Conservation (phyloP, 176 grass and related monocot species). For the Lolium rigidum region DNA sequence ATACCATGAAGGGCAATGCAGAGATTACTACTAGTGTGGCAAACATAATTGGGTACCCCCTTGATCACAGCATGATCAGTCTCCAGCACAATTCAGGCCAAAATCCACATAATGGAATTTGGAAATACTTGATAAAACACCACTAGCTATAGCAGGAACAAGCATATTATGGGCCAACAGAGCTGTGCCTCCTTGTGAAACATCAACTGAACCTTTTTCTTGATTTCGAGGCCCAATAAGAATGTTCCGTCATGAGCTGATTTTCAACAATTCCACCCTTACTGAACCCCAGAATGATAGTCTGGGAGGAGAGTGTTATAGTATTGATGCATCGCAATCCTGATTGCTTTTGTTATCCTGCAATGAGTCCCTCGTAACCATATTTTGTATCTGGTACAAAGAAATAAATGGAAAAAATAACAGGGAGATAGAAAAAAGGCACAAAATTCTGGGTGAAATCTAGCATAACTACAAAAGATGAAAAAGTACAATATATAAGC, state of each 20-base stretch:
- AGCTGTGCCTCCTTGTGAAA: background rate
- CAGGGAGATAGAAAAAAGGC: background rate
- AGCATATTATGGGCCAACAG: slow-evolving; percentile 31
- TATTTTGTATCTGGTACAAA: slow-evolving; percentile 55
- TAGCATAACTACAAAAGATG: background rate
- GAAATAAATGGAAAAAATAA: slow-evolving; percentile 17
- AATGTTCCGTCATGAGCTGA: slow-evolving; percentile 80
- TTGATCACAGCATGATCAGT: slow-evolving; percentile 58
- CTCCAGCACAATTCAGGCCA: slow-evolving; percentile 80
- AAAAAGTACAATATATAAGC: slow-evolving; percentile 7
- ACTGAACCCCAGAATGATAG: slow-evolving; percentile 82
- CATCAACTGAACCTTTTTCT: slow-evolving; percentile 15
- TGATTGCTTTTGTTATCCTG: slow-evolving; percentile 45
- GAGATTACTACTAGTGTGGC: slow-evolving; percentile 34
- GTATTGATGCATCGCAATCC: slow-evolving; percentile 27
- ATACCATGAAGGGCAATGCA: slow-evolving; percentile 73
- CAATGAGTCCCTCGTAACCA: background rate
- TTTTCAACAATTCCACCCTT: slow-evolving; percentile 90
- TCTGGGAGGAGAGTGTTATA: slow-evolving; percentile 44
- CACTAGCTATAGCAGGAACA: slow-evolving; percentile 49
- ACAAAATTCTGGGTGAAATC: background rate
- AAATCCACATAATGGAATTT: slow-evolving; percentile 87
- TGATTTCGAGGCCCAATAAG: slow-evolving; percentile 39
- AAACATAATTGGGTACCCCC: slow-evolving; percentile 45
- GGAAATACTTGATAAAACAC: slow-evolving; percentile 66